Conservation (phyloP, 495 filamentous ascomycete genomes). For the Xylaria bambusicola region DNA sequence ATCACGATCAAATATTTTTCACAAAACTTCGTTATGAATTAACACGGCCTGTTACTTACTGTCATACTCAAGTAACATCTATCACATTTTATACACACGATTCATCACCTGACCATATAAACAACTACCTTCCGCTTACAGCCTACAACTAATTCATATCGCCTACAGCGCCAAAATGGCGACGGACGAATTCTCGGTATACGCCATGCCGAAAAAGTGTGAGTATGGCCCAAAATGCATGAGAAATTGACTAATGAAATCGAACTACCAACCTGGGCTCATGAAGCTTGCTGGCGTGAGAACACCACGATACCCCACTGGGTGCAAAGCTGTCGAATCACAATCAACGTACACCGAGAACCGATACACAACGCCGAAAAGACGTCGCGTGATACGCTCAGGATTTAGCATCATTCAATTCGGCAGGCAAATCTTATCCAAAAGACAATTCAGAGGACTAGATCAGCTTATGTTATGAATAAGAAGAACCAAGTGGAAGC, state of each 20-base stretch:
- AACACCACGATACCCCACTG: not conserved
- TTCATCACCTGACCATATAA: not conserved
- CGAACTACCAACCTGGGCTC: constrained; percentile 4
- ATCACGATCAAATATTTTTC: not conserved
- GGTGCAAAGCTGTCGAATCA: not conserved
- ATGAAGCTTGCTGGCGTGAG: not conserved
- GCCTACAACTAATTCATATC: not conserved
- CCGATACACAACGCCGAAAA: constrained; percentile 5
- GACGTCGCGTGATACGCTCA: constrained; percentile 1
- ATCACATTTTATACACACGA: constrained; percentile 7
- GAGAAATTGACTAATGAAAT: not conserved
- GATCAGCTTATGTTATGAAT: too few species aligned
- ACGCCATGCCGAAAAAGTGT: constrained; percentile 1
- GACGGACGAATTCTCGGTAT: not conserved
- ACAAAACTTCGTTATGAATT: not conserved
- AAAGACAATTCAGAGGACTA: too few species aligned
- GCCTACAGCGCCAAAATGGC: constrained; percentile 5
- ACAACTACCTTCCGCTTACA: constrained; percentile 9
- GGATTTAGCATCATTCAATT: not conserved
- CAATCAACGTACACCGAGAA: not conserved
- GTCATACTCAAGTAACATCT: not conserved
- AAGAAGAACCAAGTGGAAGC: too few species aligned
- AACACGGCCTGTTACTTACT: not conserved
- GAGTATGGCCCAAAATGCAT: not conserved
- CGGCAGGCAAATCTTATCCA: too few species aligned